Evolutionary conservation across 805 yeast genomes (phyloP).

Genomic region (Kazachstania kunashirensis): DNA sequence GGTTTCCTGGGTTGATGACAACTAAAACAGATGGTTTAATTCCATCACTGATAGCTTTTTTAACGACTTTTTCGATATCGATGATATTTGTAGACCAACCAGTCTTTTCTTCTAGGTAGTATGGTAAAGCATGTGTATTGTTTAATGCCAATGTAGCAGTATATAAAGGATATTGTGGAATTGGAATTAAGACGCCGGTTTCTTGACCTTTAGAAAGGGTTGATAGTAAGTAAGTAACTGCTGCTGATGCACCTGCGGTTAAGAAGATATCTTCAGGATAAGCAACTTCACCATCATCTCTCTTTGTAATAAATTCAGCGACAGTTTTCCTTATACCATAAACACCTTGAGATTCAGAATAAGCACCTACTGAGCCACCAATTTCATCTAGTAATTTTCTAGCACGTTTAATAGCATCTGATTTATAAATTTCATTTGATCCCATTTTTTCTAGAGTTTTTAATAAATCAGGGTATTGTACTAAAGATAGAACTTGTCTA

Average conservation of each 20-base stretch:
- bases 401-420: conserved; percentile 72
- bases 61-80: conserved; percentile 48
- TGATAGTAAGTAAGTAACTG: conserved; percentile 71
- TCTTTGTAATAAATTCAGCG: conserved; percentile 63
- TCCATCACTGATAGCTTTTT: conserved; percentile 41
- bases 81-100: conserved; percentile 77
- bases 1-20: conserved; percentile 96
- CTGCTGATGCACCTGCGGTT: conserved; percentile 92
- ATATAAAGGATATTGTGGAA: conserved; percentile 96
- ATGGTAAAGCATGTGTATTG: conserved; percentile 75
- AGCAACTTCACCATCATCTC: conserved; percentile 71
- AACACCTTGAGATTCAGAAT: conserved; percentile 89
- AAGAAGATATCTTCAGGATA: conserved; percentile 66
- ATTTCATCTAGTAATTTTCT: conserved; percentile 45
- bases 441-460: conserved; percentile 15
- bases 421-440: conserved; percentile 33
- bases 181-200: conserved; percentile 83
- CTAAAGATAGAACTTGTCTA: conserved; percentile 75
- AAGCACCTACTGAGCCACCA: conserved; percentile 83
- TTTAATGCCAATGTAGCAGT: conserved; percentile 88
- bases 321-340: conserved; percentile 61
- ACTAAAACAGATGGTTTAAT: conserved; percentile 70
- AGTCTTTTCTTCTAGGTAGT: conserved; percentile 68
- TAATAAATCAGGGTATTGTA: conserved; percentile 75
- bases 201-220: conserved; percentile 56